These are phyloP conservation scores for Mucor circinelloides DNA, from an alignment of 371 early-diverging fungal species.

Conservation along the genomic window DNA sequence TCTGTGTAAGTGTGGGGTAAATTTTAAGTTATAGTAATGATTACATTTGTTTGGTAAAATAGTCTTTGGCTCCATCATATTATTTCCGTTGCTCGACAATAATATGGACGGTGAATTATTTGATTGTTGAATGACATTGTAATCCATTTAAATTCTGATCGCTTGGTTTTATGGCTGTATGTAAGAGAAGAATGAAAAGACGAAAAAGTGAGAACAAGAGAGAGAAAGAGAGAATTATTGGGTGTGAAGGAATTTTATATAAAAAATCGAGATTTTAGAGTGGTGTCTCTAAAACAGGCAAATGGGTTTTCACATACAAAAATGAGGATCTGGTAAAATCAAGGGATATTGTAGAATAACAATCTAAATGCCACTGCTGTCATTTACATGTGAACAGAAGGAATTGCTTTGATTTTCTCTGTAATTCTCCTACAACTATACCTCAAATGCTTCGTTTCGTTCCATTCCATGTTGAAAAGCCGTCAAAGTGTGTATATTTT, in stretches of 20 bases:
- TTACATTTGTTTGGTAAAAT: constrained; percentile 7
- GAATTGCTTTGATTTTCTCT: background rate
- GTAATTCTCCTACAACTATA: background rate
- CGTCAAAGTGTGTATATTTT: background rate
- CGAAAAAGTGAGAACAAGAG: background rate
- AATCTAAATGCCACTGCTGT: background rate
- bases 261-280: background rate
- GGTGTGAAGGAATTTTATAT: background rate
- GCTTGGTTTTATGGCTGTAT: background rate
- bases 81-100: constrained; percentile 1
- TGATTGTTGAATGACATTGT: constrained; percentile 1
- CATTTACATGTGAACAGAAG: background rate
- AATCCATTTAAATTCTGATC: background rate
- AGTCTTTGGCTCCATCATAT: background rate
- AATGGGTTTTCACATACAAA: constrained; percentile 1
- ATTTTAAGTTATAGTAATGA: background rate
- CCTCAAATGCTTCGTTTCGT: background rate
- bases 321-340: background rate
- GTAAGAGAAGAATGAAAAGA: background rate
- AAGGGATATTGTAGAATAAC: background rate
- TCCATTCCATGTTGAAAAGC: background rate
- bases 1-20: background rate
- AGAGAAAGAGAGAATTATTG: background rate
- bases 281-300: background rate
- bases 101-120: background rate